Conservation (phyloP, 2,329 filamentous ascomycete genomes). For the Capronia americana region DNA sequence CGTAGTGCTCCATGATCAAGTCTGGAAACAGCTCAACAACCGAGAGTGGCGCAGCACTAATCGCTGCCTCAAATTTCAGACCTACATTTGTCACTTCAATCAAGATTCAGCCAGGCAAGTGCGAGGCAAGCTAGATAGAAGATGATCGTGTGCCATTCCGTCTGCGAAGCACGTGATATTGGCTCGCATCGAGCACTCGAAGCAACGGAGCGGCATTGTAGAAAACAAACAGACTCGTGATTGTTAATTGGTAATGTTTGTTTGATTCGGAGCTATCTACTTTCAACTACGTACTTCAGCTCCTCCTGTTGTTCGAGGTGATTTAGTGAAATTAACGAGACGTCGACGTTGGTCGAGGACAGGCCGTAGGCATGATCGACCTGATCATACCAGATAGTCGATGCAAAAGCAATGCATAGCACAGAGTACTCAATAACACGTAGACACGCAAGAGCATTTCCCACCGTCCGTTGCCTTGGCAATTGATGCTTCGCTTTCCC, state of each 20-base stretch:
- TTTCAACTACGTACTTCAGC: conserved; percentile 22
- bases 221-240: background rate
- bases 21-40: conserved; percentile 1
- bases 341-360: background rate
- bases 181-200: conserved; percentile 2
- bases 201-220: background rate
- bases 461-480: conserved; percentile 6
- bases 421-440: conserved; percentile 12
- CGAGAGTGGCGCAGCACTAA: conserved; percentile 9
- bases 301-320: background rate
- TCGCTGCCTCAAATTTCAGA: conserved; percentile 10
- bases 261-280: conserved; percentile 20
- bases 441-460: background rate
- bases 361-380: conserved; percentile 10
- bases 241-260: conserved; percentile 9
- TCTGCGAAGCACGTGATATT: conserved; percentile 3
- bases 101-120: background rate
- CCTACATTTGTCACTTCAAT: background rate
- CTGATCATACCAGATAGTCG: conserved; percentile 10
- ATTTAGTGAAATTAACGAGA: conserved; percentile 5
- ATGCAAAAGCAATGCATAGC: conserved; percentile 12
- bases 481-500: conserved; percentile 13
- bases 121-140: background rate
- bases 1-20: conserved; percentile 9
- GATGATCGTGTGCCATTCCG: conserved; percentile 1